Base-by-base conservation (phyloP, 495 filamentous ascomycete species). In the Alectoria sarmentosa region DNA sequence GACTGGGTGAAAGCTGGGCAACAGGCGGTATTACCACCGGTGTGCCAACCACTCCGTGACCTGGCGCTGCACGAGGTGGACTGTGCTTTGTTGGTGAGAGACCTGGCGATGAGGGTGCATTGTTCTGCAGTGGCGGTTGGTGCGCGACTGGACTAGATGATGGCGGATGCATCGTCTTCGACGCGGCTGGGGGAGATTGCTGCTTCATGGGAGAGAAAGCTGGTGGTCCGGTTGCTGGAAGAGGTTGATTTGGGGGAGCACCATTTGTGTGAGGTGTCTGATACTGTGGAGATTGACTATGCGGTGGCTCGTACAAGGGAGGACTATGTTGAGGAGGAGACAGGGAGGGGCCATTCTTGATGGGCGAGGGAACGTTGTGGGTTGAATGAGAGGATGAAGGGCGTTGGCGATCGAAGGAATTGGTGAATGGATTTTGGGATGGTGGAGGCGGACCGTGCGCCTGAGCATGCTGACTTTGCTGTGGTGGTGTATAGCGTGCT, bases 1-100 rank as follows among this genome's bases (percentile, higher is more conserved):
- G 79, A 56, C 77, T 80, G 15, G 83, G 83, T 30, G 81, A 78
- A 39, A 85, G 65, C 49, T 83, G 75, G 36, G 81, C 73, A 0
- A 73, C 71, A 30, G 83, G 84, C 28, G 82, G 82, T 19, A 84
- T 69, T 14, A 83, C 75, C n/a, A 76, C 69, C 37, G 74, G 73
- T 14, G 75, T 74, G 38, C 67, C 69, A 54, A 58, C 66, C 60
- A 64, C 30, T 28, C 49, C 54, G 21, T 62, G 48, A 26, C 42
- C 28, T 42, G 77, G 63, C 2, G 80, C 79, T 21, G 19, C 14
- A 41, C 82, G 80, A 49, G 81, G 78, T 8, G 80, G 80, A 46
- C 82, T 83, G 46, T 91, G 86, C 71, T 95, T 95, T 48, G 82
- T 87, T 7, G 90, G 90, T 23, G 90, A 92, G 42, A 91, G 74